Base-by-base conservation (phyloP, 2,329 filamentous ascomycete species). In the Arthrobotrys conoides region DNA sequence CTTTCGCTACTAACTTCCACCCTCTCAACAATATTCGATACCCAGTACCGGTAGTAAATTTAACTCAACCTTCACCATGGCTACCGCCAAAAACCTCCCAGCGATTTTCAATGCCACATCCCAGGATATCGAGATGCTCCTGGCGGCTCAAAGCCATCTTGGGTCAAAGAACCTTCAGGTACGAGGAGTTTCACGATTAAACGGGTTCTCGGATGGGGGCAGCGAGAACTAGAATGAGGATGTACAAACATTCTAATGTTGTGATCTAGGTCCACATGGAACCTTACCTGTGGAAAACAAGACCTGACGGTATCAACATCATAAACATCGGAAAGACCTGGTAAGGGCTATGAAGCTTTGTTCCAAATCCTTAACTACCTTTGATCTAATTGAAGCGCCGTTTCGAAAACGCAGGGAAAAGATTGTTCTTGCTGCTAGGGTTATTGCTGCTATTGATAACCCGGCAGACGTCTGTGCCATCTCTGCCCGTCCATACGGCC, bases 251-350 rank as follows among this genome's bases (percentile, higher is more conserved):
- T 9, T 44, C 20, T 48, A 2, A 48, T 46, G 2, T 24, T 10
- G 14, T 30, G 33, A 24, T 66, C 55, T 71, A 82, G 82, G 93
- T 96, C 86, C 94, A 98, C 90, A 98, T 97, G 94, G 93, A 97
- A 88, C 93, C 94, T 83, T 99, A 99, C 90, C 92, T 99, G 85
- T 99, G 95, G 95, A 99, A 99, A 92, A 97, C 94, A 87, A 93
- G 96, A 86, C 92, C 93, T 83, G 96, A 99, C 85, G 96, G 96
- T 88, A 92, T 99, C 89, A 99, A 99, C 87, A 90, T 99, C 83
- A 90, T 99, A 87, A 99, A 99, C 91, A 93, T 99, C 87, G 94
- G 95, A 89, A 99, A 99, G 93, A 99, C 96, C 88, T 99, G 94
- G 94, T 97, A 91, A 83, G 91, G 91, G 86, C 57, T 18, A 22